phyloP scores from a whole-genome alignment of 805 yeast genomes.

The Cyberlindnera galapagoensis region DNA sequence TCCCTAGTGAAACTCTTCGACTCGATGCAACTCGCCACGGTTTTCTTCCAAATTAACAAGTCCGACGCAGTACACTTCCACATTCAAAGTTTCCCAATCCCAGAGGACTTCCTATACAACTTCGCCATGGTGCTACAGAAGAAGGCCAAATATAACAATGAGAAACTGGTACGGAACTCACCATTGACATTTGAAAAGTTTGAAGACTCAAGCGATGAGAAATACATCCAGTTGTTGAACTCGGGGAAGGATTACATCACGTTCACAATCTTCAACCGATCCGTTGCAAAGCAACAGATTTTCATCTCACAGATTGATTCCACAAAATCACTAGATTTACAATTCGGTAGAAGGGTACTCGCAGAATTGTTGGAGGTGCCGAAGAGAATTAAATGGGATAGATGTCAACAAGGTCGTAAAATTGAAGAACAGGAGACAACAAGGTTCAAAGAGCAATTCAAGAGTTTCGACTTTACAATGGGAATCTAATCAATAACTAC shows the following conservation, averaged over 20 bases:
- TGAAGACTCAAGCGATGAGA: constrained; percentile 19
- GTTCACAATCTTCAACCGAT: constrained; percentile 29
- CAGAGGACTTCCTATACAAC: constrained; percentile 33
- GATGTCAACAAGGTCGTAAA: constrained; percentile 57
- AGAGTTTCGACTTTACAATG: constrained; percentile 45
- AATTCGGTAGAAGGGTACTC: constrained; percentile 76
- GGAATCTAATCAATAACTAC: constrained; percentile 5
- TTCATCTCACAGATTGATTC: constrained; percentile 25
- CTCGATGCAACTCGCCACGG: constrained; percentile 40
- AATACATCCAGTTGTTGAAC: constrained; percentile 24
- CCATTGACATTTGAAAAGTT: constrained; percentile 36
- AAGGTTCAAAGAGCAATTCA: constrained; percentile 50
- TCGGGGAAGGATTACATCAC: constrained; percentile 24
- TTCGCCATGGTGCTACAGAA: constrained; percentile 43
- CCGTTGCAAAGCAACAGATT: constrained; percentile 25
- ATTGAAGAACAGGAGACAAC: constrained; percentile 62
- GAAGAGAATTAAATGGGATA: constrained; percentile 68
- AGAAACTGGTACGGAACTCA: constrained; percentile 37
- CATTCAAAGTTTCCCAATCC: constrained; percentile 70
- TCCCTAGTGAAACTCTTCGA: constrained; percentile 42
- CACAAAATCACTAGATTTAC: constrained; percentile 54
- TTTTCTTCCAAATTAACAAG: constrained; percentile 67
- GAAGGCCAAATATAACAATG: constrained; percentile 40
- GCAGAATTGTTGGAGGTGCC: constrained; percentile 58
- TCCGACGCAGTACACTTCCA: constrained; percentile 66